These are phyloP conservation scores for Fusarium palustre DNA, from an alignment of 2,329 filamentous ascomycete species.

Conservation along the genomic window DNA sequence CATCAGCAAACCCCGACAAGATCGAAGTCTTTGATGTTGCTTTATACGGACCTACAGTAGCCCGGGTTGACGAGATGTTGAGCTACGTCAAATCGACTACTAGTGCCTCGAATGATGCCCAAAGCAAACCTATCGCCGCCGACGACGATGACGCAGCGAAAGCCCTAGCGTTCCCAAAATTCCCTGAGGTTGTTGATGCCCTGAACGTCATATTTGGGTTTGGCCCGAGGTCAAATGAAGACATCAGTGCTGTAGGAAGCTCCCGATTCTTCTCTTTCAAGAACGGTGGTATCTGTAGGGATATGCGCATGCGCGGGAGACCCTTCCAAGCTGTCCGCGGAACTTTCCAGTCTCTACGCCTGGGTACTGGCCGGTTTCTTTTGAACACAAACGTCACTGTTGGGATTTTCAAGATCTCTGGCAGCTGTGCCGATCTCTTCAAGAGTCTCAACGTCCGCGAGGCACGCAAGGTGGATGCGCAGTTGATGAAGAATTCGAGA, in stretches of 20 bases:
- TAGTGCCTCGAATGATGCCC: constrained; percentile 52
- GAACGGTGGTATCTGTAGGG: constrained; percentile 40
- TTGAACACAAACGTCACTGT: constrained; percentile 68
- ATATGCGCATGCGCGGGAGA: constrained; percentile 47
- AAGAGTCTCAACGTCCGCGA: constrained; percentile 37
- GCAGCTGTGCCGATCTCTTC: constrained; percentile 54
- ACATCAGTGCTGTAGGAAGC: constrained; percentile 57
- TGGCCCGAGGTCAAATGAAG: constrained; percentile 53
- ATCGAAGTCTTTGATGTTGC: constrained; percentile 55
- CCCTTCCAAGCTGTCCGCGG: constrained; percentile 61
- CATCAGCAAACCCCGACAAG: constrained; percentile 48
- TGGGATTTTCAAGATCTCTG: constrained; percentile 61
- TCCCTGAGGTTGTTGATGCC: constrained; percentile 61
- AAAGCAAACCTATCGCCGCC: background rate
- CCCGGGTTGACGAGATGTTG: constrained; percentile 57
- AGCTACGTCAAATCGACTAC: constrained; percentile 59
- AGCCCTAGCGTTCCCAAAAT: constrained; percentile 59
- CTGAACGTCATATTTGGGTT: constrained; percentile 65
- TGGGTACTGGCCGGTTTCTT: constrained; percentile 65
- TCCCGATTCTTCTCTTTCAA: constrained; percentile 63
- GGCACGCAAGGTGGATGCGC: constrained; percentile 10
- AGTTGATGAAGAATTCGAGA: constrained; percentile 36
- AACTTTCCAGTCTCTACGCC: constrained; percentile 66
- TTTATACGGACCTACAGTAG: constrained; percentile 55
- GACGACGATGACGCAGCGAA: constrained; percentile 23